A percentile compares a stretch with the other conserved stretches of the same genome.
These are phyloP conservation scores for Debaryomycetaceae sp. DNA, from an alignment of 1,139 yeast species.

Conservation along the genomic window DNA sequence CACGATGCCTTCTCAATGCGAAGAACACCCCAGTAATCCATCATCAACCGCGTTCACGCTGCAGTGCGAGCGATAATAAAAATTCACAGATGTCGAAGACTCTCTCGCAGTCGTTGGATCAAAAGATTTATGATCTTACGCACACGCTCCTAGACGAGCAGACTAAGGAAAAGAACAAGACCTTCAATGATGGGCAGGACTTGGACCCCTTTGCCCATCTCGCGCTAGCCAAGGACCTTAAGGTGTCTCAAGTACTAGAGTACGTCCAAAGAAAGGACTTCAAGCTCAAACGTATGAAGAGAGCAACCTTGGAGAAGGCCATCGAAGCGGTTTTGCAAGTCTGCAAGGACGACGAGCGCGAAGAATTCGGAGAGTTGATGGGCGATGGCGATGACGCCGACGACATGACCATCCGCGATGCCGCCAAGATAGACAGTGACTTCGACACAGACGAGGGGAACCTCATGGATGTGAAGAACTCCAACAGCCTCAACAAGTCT, in stretches of 20 bases:
- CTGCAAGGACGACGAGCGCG: slow-evolving; percentile 39
- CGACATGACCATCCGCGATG: slow-evolving; percentile 13
- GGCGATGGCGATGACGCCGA: slow-evolving; percentile 13
- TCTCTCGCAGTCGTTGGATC: slow-evolving; percentile 38
- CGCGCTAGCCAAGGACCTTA: slow-evolving; percentile 60
- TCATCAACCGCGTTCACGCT: too few relatives aligned
- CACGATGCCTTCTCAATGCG: too few relatives aligned
- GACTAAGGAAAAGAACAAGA: slow-evolving; percentile 22
- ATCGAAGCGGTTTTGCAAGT: slow-evolving; percentile 52
- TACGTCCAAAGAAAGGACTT: slow-evolving; percentile 60
- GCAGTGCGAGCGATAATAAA: too few relatives aligned
- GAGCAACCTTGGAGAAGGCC: slow-evolving; percentile 48
- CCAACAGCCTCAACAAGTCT: slow-evolving; percentile 69
- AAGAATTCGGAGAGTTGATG: slow-evolving; percentile 32
- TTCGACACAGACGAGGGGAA: slow-evolving; percentile 40
- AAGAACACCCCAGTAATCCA: too few relatives aligned
- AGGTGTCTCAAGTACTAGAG: slow-evolving; percentile 44
- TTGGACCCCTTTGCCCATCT: slow-evolving; percentile 36
- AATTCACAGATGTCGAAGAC: slow-evolving; percentile 11
- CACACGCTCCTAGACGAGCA: slow-evolving; percentile 49
- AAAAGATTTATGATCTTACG: slow-evolving; percentile 46
- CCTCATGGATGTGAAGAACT: slow-evolving; percentile 56
- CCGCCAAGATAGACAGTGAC: slow-evolving; percentile 30
- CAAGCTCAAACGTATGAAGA: slow-evolving; percentile 65
- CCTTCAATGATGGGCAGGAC: slow-evolving; percentile 16